phyloP scores from a whole-genome alignment of 371 early-diverging fungal genomes.

The Apophysomyces ossiformis region DNA sequence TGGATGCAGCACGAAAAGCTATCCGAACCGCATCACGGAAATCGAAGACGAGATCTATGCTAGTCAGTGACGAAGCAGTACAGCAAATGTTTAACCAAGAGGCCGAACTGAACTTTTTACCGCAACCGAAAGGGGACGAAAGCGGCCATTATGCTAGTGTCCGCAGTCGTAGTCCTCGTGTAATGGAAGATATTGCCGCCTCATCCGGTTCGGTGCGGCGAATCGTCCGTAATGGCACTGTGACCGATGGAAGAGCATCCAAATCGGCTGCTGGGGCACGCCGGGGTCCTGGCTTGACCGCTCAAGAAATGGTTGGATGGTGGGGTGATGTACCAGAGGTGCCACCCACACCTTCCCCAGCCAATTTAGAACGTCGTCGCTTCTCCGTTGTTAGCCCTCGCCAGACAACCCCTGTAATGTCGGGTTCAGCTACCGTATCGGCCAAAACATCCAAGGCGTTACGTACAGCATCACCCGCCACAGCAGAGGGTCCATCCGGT shows the following conservation, averaged over 20 bases:
- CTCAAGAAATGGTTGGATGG: slow-evolving; percentile 27
- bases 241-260: slow-evolving; percentile 24
- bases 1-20: slow-evolving; percentile 30
- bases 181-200: slow-evolving; percentile 20
- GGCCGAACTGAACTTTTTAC: slow-evolving; percentile 5
- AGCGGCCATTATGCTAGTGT: slow-evolving; percentile 14
- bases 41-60: slow-evolving; percentile 31
- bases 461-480: neutral
- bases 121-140: slow-evolving; percentile 8
- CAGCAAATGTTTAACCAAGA: slow-evolving; percentile 26
- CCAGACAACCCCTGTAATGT: neutral
- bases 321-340: slow-evolving; percentile 16
- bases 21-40: slow-evolving; percentile 35
- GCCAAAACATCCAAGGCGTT: slow-evolving; percentile 9
- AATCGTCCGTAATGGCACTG: slow-evolving; percentile 40
- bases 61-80: slow-evolving; percentile 32
- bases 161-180: slow-evolving; percentile 13
- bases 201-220: slow-evolving; percentile 44
- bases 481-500: neutral
- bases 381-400: slow-evolving; percentile 1
- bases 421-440: neutral
- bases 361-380: neutral
- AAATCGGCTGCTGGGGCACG: slow-evolving; percentile 17
- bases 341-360: slow-evolving; percentile 1
- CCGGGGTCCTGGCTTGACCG: slow-evolving; percentile 11